Evolutionary conservation across 345 rosid genomes (phyloP).

Genomic region (Punica granatum): DNA sequence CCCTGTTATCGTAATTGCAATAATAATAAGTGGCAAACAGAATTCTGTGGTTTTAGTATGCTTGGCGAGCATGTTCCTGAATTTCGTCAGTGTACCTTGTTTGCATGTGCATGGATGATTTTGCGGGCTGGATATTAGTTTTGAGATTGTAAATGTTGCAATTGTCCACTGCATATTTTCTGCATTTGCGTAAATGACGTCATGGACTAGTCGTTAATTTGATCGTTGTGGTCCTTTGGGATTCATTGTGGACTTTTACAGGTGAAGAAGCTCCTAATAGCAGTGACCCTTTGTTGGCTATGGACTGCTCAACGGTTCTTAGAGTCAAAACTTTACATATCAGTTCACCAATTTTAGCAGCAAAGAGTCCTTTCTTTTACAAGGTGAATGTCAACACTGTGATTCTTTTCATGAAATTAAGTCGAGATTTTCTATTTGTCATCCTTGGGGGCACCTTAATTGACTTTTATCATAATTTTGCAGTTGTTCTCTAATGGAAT

Average conservation of each 20-base stretch:
- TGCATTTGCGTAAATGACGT: not conserved
- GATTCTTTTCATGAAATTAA: not conserved
- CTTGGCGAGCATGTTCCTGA: not conserved
- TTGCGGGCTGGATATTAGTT: not conserved
- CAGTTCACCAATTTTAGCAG: slow-evolving; percentile 73
- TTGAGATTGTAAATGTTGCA: not conserved
- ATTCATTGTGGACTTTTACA: slow-evolving; percentile 10
- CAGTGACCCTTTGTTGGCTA: slow-evolving; percentile 27
- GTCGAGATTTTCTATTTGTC: not conserved
- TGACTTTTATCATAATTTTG: not conserved
- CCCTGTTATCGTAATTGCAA: not conserved
- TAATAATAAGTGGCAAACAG: not conserved
- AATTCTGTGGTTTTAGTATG: not conserved
- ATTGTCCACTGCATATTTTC: not conserved
- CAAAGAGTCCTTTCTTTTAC: slow-evolving; percentile 69
- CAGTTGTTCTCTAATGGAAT: slow-evolving; percentile 82
- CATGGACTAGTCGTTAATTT: not conserved
- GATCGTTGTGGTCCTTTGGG: not conserved
- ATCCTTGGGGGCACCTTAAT: not conserved
- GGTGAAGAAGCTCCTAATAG: slow-evolving; percentile 29
- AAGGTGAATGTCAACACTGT: slow-evolving; percentile 33
- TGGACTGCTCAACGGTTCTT: slow-evolving; percentile 31
- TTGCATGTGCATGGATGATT: not conserved
- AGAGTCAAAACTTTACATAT: slow-evolving; percentile 56
- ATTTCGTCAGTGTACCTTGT: not conserved